Base-by-base conservation (phyloP, 2,329 filamentous ascomycete species). In the Talaromyces sp. region DNA sequence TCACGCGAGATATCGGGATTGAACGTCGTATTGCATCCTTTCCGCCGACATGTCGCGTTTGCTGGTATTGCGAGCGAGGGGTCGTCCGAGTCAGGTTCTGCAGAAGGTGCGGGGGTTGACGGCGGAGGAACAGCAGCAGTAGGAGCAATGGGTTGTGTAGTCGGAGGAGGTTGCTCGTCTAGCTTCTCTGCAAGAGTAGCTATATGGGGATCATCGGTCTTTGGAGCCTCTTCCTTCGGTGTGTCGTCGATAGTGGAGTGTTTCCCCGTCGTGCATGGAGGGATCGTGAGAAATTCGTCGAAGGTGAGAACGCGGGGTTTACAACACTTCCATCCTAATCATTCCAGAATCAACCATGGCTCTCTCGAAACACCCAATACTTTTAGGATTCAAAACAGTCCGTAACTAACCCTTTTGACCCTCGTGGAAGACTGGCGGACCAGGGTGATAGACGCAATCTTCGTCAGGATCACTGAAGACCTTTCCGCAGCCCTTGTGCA, bases 401-500 rank as follows among this genome's bases (percentile, higher is more conserved):
- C 67, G 72, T 78, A 27, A 29, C 54, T 73, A 81, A 96, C 93
- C 95, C 87, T 99, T 98, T 79, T 97, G 93, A 63, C 95, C 95
- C 80, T 99, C 95, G 75, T 98, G 95, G 76, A 99, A 99, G 73
- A 95, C 83, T 52, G 95, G 95, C 65, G 93, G 91, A 60, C 93
- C 93, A 50, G 93, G 91, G 78, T 99, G 95, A 80, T 97, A 98
- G 68, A 86, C 80, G 79, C 95, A 99, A 67, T 87, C 83, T 75
- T 96, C 93, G 49, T 91, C 86, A 10, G 87, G 78, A 75, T 97
- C 89, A 55, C 87, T 87, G 77, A 91, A 98, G 65, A 82, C 77
- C 82, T 97, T 98, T 70, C 89, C 91, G 77, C 95, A 99, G 74
- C 93, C 92, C 77, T 96, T 93, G 80, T 97, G 95, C 61, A 97